Percentiles rank a stretch among this genome's conserved stretches.
Conservation (phyloP, 208 protist species). For the Zelonia costaricensis region DNA sequence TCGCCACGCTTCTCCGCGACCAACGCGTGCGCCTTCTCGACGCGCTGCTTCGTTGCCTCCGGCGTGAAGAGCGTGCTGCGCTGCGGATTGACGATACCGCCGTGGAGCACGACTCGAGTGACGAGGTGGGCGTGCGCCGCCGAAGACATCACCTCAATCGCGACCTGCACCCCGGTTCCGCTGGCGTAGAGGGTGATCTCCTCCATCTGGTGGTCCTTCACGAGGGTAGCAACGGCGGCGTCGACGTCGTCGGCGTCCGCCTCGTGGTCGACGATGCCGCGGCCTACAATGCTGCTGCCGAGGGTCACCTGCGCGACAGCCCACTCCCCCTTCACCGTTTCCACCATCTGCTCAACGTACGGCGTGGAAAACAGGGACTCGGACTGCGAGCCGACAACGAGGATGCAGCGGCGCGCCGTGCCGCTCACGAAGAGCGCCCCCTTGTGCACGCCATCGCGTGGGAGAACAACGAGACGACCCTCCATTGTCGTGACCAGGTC, state of each 20-base stretch:
- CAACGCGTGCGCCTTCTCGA: constrained; percentile 34
- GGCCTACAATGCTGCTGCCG: constrained; percentile 60
- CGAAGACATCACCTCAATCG: constrained; percentile 52
- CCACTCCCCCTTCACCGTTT: constrained; percentile 44
- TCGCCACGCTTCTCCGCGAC: constrained; percentile 40
- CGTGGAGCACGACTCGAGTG: constrained; percentile 71
- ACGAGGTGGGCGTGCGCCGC: constrained; percentile 32
- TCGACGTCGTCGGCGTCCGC: constrained; percentile 76
- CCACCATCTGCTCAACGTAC: constrained; percentile 53
- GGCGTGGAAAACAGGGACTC: constrained; percentile 66
- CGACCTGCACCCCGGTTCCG: constrained; percentile 76
- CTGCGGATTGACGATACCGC: constrained; percentile 44
- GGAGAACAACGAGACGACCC: constrained; percentile 50
- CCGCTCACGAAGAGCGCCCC: constrained; percentile 66
- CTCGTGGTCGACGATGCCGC: constrained; percentile 50
- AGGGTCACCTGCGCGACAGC: constrained; percentile 63
- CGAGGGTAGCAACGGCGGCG: constrained; percentile 51
- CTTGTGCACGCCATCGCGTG: constrained; percentile 61
- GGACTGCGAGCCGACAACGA: constrained; percentile 72
- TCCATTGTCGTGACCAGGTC: constrained; percentile 24
- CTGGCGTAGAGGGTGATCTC: constrained; percentile 71
- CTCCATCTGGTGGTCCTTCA: constrained; percentile 46
- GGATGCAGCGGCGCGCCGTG: constrained; percentile 45
- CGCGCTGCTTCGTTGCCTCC: constrained; percentile 28
- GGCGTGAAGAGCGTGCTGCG: constrained; percentile 38